Evolutionary conservation across 2,329 filamentous ascomycete species (phyloP).

Genomic region (Monosporascus sp.): DNA sequence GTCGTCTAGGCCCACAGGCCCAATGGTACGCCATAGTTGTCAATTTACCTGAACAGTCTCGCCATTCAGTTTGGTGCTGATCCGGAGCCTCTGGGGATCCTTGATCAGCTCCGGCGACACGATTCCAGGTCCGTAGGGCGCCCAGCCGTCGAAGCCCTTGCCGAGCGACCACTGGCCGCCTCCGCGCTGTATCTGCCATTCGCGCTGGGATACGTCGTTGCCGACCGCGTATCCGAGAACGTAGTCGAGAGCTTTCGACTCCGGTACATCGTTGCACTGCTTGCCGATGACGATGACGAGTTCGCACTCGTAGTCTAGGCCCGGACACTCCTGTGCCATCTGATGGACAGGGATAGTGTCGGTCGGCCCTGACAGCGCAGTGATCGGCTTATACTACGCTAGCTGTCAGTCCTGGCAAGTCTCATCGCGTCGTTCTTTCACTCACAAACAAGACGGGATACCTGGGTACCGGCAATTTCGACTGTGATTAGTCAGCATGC

Average conservation of each 20-base stretch:
- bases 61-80: conserved; percentile 57
- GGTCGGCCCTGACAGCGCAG: conserved; percentile 57
- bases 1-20: background rate
- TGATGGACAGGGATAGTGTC: conserved; percentile 62
- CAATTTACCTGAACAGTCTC: conserved; percentile 43
- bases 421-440: conserved; percentile 4
- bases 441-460: conserved; percentile 67
- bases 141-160: conserved; percentile 73
- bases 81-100: conserved; percentile 52
- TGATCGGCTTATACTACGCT: conserved; percentile 59
- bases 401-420: background rate
- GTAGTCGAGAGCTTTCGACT: conserved; percentile 61
- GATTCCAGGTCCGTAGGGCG: conserved; percentile 67
- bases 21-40: no score
- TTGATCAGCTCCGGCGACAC: conserved; percentile 51
- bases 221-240: conserved; percentile 71
- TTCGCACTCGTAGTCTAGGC: conserved; percentile 77
- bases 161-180: conserved; percentile 67
- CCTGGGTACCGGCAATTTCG: conserved; percentile 62
- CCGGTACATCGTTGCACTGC: conserved; percentile 58
- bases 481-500: conserved; percentile 24
- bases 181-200: conserved; percentile 66
- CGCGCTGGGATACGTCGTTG: conserved; percentile 75
- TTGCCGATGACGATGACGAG: conserved; percentile 69
- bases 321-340: conserved; percentile 60